phyloP scores from a whole-genome alignment of 495 filamentous ascomycete genomes.

The Hyaloscypha hepaticicola region DNA sequence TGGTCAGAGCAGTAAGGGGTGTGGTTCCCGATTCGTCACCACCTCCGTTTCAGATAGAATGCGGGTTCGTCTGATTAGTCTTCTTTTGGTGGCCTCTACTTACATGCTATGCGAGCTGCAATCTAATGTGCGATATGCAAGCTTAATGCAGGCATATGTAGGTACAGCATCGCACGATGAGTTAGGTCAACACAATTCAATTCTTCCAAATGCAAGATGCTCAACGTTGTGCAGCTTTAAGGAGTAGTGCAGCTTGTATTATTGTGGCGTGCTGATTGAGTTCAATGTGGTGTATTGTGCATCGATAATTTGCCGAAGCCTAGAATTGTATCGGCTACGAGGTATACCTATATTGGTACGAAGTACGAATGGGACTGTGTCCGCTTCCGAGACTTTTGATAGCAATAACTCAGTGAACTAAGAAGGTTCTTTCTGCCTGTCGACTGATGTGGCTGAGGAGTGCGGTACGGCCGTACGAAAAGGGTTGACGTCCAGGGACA shows the following conservation, averaged over 20 bases:
- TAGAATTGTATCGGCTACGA: background rate
- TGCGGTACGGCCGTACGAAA: background rate
- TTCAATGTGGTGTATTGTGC: background rate
- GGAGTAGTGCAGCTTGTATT: background rate
- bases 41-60: constrained; percentile 10
- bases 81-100: background rate
- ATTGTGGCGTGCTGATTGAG: constrained; percentile 5
- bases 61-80: constrained; percentile 12
- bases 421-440: background rate
- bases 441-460: background rate
- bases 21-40: constrained; percentile 10
- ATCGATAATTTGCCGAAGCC: background rate
- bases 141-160: background rate
- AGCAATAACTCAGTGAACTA: background rate
- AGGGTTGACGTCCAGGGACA: background rate
- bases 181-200: background rate
- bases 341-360: background rate
- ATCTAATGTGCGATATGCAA: constrained; percentile 1
- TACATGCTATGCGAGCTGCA: background rate
- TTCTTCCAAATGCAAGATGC: background rate
- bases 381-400: background rate
- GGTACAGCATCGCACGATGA: background rate
- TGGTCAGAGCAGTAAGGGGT: background rate
- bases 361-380: background rate
- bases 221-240: constrained; percentile 1